A percentile compares a stretch with the other conserved stretches of the same genome.
phyloP scores from a whole-genome alignment of 177 flowering plant species.

The Vitis hybrid region DNA sequence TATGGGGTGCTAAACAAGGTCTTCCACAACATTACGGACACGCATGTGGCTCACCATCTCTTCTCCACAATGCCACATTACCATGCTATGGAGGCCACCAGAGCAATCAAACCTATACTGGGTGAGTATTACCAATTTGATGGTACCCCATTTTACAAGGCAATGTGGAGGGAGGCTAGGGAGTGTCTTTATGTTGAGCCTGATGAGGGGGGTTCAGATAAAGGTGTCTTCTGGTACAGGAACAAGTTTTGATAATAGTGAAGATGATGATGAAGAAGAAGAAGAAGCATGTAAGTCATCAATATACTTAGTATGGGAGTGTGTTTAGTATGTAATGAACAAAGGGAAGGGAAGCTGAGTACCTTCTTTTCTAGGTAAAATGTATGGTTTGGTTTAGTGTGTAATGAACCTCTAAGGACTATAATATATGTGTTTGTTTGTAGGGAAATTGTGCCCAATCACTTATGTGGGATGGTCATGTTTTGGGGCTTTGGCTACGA shows the following conservation, averaged over 20 bases:
- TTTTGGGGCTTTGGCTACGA: too few species aligned
- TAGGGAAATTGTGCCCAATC: too few species aligned
- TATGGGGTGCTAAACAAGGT: constrained; percentile 34
- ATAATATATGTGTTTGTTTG: too few species aligned
- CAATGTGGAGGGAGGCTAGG: constrained; percentile 41
- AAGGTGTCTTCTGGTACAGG: constrained; percentile 39
- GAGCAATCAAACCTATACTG: constrained; percentile 32
- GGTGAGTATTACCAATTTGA: constrained; percentile 42
- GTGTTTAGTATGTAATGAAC: not conserved
- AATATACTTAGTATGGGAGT: not conserved
- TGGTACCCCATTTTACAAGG: constrained; percentile 27
- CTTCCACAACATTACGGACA: constrained; percentile 32
- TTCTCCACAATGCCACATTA: constrained; percentile 46
- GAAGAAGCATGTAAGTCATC: not conserved
- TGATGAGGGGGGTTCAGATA: constrained; percentile 17
- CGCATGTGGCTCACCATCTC: constrained; percentile 38
- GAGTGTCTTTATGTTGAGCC: constrained; percentile 43
- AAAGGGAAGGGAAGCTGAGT: too few species aligned
- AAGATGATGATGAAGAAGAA: not conserved
- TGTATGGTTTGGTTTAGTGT: too few species aligned
- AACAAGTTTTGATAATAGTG: constrained; percentile 25
- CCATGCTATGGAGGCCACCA: constrained; percentile 45
- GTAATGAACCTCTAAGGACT: too few species aligned
- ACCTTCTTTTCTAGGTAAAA: too few species aligned
- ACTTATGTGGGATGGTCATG: too few species aligned